Evolutionary conservation across 2,329 filamentous ascomycete species (phyloP), one percentile per base, ranked within the genome.

Genomic region (Aspergillus sp.): DNA sequence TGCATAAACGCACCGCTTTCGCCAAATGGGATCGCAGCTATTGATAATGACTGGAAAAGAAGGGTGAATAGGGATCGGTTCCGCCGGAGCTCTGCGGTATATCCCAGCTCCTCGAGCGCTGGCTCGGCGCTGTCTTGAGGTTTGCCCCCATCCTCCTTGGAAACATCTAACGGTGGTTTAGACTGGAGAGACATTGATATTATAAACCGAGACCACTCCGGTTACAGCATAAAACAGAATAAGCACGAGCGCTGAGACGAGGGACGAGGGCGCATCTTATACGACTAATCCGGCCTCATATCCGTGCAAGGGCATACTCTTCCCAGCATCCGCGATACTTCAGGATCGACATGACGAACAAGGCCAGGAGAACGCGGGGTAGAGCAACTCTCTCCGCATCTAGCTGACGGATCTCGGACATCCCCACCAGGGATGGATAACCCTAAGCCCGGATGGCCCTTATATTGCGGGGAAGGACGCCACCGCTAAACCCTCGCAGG

Each of bases 61-160:
- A 88, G 73, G 0, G 83, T 86, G 61, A 82, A 77, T 64, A 86
- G 79, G 0, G 84, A 86, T 33, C 85, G 79, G 61, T 87, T 87
- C 20, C 83, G 80, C 19, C 70, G 74, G 17, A 88, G 73, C 65
- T 85, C 83, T 4, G 82, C 79, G 56, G 78, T 82, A 71, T 88
- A 88, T 27, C 85, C 83, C 20, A 87, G 49, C 2, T 45, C 42
- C 22, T 45, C 42, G 22, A 45, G 42, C 20, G 17, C 42, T 12
- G 12, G 42, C 17, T 45, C 42, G 17, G 17, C 42, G 19, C 22
- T 20, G 2, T 45, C 42, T 5, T 45, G 42, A 45, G 22, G 17
- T 9, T 45, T 24, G 12, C 22, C 42, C 9, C 8, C 8, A 45
- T 45, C 17, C 4, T 20, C 17, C 12, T 45, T 45, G 12, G 42